phyloP scores from a whole-genome alignment of 2,329 filamentous ascomycete species.

The Capronia coronata region DNA sequence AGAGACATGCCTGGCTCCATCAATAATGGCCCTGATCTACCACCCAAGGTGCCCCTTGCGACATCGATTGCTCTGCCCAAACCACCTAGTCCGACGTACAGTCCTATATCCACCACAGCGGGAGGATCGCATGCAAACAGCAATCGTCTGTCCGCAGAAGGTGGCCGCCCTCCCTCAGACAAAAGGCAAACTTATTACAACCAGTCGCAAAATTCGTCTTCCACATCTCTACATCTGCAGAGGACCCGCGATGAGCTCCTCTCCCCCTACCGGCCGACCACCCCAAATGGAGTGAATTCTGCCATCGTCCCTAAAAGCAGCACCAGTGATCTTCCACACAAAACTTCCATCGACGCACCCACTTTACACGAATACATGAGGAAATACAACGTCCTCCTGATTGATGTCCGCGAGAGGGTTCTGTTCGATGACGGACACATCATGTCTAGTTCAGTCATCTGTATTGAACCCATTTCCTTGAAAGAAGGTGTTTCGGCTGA shows the following conservation, averaged over 20 bases:
- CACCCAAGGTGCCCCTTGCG: constrained; percentile 39
- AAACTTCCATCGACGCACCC: constrained; percentile 58
- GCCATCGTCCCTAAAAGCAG: constrained; percentile 38
- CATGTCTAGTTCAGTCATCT: constrained; percentile 74
- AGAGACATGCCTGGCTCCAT: constrained; percentile 35
- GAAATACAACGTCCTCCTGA: constrained; percentile 63
- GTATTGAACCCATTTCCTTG: constrained; percentile 75
- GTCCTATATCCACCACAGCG: constrained; percentile 39
- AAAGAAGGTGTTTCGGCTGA: constrained; percentile 62
- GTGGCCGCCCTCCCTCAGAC: constrained; percentile 32
- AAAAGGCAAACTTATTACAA: constrained; percentile 30
- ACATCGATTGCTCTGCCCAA: constrained; percentile 38
- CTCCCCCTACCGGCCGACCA: constrained; percentile 39
- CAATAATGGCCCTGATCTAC: constrained; percentile 32
- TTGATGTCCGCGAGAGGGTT: constrained; percentile 75
- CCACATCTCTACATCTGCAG: constrained; percentile 34
- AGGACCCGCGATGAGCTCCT: constrained; percentile 34
- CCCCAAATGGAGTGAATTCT: constrained; percentile 38
- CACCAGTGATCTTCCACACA: constrained; percentile 48
- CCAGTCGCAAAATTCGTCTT: constrained; percentile 34
- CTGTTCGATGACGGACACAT: constrained; percentile 87
- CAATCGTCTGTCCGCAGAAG: constrained; percentile 39
- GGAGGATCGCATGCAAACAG: constrained; percentile 36
- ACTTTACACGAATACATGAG: constrained; percentile 65
- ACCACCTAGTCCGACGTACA: constrained; percentile 45